Evolutionary conservation across 768 basidiomycete genomes (phyloP).

Genomic region (Coprinopsis strossmayeri): DNA sequence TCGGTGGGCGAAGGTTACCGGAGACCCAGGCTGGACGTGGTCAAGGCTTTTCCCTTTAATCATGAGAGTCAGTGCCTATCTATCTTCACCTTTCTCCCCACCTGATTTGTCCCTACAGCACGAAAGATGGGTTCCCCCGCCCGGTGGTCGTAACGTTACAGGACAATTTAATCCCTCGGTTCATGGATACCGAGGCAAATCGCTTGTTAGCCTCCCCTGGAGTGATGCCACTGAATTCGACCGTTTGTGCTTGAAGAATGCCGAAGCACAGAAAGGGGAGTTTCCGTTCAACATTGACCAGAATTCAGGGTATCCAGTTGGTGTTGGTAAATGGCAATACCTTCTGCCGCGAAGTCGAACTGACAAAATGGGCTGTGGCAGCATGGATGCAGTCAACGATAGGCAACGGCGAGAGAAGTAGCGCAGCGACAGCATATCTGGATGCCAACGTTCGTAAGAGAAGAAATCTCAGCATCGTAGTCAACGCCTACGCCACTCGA

Average conservation of each 20-base stretch:
- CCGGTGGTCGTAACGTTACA: constrained; percentile 29
- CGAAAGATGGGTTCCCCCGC: constrained; percentile 28
- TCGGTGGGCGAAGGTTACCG: constrained; percentile 21
- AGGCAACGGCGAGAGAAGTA: constrained; percentile 11
- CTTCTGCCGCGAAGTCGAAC: background rate
- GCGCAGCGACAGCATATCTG: constrained; percentile 11
- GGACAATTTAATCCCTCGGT: constrained; percentile 29
- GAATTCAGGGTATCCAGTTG: constrained; percentile 35
- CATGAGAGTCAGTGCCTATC: background rate
- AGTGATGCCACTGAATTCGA: constrained; percentile 24
- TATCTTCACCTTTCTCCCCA: background rate
- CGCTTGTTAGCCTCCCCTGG: constrained; percentile 25
- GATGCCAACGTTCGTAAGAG: background rate
- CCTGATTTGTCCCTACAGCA: constrained; percentile 17
- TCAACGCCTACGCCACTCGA: constrained; percentile 9
- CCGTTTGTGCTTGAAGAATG: constrained; percentile 22
- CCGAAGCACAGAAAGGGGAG: constrained; percentile 21
- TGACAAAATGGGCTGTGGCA: background rate
- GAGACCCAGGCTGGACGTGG: constrained; percentile 26
- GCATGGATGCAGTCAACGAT: constrained; percentile 7
- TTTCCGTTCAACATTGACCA: constrained; percentile 36
- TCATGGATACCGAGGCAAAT: constrained; percentile 28
- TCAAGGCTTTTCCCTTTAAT: background rate
- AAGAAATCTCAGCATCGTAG: constrained; percentile 8
- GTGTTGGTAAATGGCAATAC: constrained; percentile 35